Evolutionary conservation across 1,284 basidiomycete species (phyloP), one percentile per base, ranked within the genome.

Genomic region (Leccinum colubrinum): DNA sequence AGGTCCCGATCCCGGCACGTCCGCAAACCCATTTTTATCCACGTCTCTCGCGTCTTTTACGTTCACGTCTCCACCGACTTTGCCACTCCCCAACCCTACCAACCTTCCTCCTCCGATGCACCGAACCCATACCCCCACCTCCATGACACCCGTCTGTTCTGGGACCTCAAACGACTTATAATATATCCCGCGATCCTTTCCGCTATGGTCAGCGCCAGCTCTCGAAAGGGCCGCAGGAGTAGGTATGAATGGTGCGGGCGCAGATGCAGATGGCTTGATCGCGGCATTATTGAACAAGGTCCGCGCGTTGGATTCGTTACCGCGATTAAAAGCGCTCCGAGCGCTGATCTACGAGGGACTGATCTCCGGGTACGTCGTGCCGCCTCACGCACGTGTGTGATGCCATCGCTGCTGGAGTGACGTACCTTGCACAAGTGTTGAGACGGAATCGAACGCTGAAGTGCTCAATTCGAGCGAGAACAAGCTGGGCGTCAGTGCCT

Each of bases 401-500:
- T 17, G 14, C n/a, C 15, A 8, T 9, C 9, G 20, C 20, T 48
- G 43, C 76, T 58, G 95, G 96, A 0, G 90, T 98, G 25, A 86
- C 86, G 0, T 97, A 97, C 74, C 86, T 98, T 46, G 91, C 95
- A 0, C 95, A 98, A 76, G 96, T 98, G 0, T 79, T 98, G 64
- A 41, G 14, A 75, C 87, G 96, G 50, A 99, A 99, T 75, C 83
- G 95, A 33, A 98, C 97, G 1, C 80, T 99, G 46, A 96, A 96
- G 91, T 98, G 12, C 83, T 98, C 37, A 98, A 98, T 73, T 77
- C 98, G 55, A 91, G 91, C 70, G 95, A 98, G 72, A 98, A 98
- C 76, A 93, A 90, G 74, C 86, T 98, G 20, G 95, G 97, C 62
- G 83, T 93, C 79, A 84, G 9, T 30, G 94, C 51, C 80, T 99